Percentiles rank a stretch among this genome's conserved stretches.
These are phyloP conservation scores for Wallacemonas sp. DNA, from an alignment of 208 protist genomes.

Conservation along the genomic window DNA sequence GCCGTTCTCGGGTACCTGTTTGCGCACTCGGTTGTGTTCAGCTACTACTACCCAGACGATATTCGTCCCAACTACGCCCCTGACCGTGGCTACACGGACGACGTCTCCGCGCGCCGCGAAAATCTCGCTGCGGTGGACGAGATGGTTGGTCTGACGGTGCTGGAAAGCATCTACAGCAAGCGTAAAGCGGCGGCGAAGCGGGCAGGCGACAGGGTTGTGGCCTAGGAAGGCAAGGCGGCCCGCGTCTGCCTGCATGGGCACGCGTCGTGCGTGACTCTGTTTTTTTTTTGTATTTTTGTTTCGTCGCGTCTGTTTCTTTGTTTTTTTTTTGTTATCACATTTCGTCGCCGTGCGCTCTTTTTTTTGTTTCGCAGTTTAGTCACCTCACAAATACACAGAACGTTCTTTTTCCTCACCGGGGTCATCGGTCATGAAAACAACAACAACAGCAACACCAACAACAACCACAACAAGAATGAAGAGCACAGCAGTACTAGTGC, in stretches of 20 bases:
- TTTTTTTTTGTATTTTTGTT: too few species aligned
- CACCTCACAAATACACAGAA: background rate
- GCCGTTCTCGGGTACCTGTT: conserved; percentile 77
- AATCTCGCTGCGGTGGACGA: conserved; percentile 75
- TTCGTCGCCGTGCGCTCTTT: background rate
- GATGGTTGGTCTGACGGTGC: conserved; percentile 72
- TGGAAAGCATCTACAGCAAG: conserved; percentile 84
- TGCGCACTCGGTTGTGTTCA: conserved; percentile 79
- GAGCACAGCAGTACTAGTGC: too few species aligned
- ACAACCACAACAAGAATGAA: too few species aligned
- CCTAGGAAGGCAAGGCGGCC: background rate
- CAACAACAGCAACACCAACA: background rate
- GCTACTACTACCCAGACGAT: conserved; percentile 82
- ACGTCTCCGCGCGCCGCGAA: conserved; percentile 66
- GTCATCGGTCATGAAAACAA: background rate
- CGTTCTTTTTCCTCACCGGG: background rate
- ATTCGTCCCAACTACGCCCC: conserved; percentile 76
- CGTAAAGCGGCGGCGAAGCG: conserved; percentile 59
- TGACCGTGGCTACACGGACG: conserved; percentile 83
- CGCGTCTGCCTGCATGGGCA: too few species aligned
- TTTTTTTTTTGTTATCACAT: conserved; percentile 21
- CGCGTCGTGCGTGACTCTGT: too few species aligned
- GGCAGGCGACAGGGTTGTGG: conserved; percentile 3
- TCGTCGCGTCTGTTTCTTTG: background rate
- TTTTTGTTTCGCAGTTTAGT: conserved; percentile 15